These are phyloP conservation scores for Mikania micrantha DNA, from an alignment of 129 eudicot genomes.

Conservation along the genomic window DNA sequence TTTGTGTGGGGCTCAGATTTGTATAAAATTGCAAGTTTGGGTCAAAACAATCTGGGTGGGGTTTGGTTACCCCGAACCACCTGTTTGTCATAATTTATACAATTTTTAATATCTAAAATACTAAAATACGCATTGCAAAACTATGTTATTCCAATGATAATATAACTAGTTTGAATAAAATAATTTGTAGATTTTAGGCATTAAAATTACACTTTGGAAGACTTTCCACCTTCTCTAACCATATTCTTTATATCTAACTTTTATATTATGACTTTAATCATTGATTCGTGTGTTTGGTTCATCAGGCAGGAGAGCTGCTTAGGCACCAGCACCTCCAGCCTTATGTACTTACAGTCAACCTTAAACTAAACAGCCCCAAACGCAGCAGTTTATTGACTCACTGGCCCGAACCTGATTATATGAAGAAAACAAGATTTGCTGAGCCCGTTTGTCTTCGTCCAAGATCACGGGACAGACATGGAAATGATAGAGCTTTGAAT, in stretches of 20 bases:
- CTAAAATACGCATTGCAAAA: neutral
- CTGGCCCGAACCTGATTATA: conserved; percentile 49
- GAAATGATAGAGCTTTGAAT: conserved; percentile 73
- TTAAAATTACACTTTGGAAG: neutral
- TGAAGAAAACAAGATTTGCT: conserved; percentile 63
- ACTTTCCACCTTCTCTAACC: neutral
- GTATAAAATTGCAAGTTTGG: too few species aligned
- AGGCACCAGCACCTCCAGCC: conserved; percentile 77
- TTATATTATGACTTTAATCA: neutral
- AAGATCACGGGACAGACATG: conserved; percentile 42
- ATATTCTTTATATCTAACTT: neutral
- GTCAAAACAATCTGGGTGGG: neutral
- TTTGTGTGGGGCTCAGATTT: too few species aligned
- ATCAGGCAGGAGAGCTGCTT: conserved; percentile 86
- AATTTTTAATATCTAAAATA: neutral
- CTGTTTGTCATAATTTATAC: neutral
- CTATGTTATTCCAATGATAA: neutral
- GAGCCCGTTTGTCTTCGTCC: conserved; percentile 49
- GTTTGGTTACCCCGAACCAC: neutral
- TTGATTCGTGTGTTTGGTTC: conserved; percentile 12
- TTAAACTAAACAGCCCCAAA: conserved; percentile 59
- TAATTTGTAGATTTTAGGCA: neutral
- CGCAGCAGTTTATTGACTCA: conserved; percentile 45
- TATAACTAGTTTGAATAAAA: neutral
- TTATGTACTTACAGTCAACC: conserved; percentile 66